These are phyloP conservation scores for Ogataea trehalophila DNA, from an alignment of 805 yeast genomes.

Conservation along the genomic window DNA sequence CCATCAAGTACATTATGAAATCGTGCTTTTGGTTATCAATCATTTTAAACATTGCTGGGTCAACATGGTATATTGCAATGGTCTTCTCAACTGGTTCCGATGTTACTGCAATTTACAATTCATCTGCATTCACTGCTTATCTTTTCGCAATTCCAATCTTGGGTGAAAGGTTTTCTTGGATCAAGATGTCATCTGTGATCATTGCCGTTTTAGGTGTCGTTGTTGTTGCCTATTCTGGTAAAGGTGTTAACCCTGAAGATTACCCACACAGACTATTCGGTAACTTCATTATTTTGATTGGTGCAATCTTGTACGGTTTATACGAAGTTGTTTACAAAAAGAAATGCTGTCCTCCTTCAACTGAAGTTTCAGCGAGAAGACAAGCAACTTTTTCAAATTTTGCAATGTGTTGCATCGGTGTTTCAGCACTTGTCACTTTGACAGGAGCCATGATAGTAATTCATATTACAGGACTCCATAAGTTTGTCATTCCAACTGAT, in stretches of 20 bases:
- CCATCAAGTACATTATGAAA: conserved; percentile 43
- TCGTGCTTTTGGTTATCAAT: conserved; percentile 43
- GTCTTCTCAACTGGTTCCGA: conserved; percentile 76
- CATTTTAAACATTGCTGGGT: conserved; percentile 69
- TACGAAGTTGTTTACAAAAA: conserved; percentile 82
- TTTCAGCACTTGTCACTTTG: conserved; percentile 46
- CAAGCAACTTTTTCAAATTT: conserved; percentile 81
- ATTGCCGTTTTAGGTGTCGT: conserved; percentile 74
- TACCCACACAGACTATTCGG: conserved; percentile 66
- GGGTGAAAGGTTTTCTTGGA: conserved; percentile 56
- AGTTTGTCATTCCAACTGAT: conserved; percentile 47
- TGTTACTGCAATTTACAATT: conserved; percentile 86
- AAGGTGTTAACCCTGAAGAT: conserved; percentile 10
- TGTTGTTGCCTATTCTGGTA: conserved; percentile 67
- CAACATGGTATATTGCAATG: conserved; percentile 85
- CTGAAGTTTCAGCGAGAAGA: conserved; percentile 53
- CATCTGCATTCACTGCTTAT: conserved; percentile 85
- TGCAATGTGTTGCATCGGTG: conserved; percentile 64
- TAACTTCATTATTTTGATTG: conserved; percentile 62
- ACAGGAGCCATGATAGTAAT: conserved; percentile 43
- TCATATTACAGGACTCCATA: conserved; percentile 52
- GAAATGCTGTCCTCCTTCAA: conserved; percentile 66
- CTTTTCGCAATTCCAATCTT: conserved; percentile 75
- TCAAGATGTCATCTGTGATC: conserved; percentile 62
- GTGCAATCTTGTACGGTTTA: conserved; percentile 74